Percentiles rank a stretch among this genome's conserved stretches.
Evolutionary conservation across 805 yeast genomes (phyloP).

Genomic region (Suhomyces sp.): DNA sequence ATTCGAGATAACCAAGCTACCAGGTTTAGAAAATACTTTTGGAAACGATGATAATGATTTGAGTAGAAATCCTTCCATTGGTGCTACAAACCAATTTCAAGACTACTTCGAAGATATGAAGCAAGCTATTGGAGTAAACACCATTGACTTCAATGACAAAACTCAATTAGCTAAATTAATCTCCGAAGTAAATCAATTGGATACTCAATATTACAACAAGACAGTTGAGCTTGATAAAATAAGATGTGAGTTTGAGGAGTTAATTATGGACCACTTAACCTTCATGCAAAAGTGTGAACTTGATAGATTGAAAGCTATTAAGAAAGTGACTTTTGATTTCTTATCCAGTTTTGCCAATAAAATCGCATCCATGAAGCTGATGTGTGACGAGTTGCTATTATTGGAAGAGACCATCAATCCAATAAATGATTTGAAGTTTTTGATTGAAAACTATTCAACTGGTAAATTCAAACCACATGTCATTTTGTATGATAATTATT

Average conservation of each 20-base stretch:
- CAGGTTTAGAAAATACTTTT: conserved; percentile 5
- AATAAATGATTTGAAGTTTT: conserved; percentile 58
- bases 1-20: conserved; percentile 44
- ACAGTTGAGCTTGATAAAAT: conserved; percentile 59
- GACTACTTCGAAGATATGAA: conserved; percentile 42
- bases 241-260: conserved; percentile 73
- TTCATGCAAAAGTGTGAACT: conserved; percentile 82
- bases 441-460: conserved; percentile 65
- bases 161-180: conserved; percentile 49
- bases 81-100: conserved; percentile 7
- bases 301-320: conserved; percentile 72
- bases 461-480: conserved; percentile 76
- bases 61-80: conserved; percentile 6
- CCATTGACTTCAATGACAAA: conserved; percentile 47
- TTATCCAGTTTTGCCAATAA: conserved; percentile 62
- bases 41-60: conserved; percentile 8
- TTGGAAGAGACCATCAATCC: conserved; percentile 75
- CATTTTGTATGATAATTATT: conserved; percentile 74
- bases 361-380: conserved; percentile 52
- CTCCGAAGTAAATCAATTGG: conserved; percentile 58
- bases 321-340: conserved; percentile 72
- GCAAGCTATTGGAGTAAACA: conserved; percentile 42
- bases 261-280: conserved; percentile 64
- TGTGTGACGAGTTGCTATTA: conserved; percentile 58
- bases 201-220: conserved; percentile 43